Evolutionary conservation across 345 rosid species (phyloP), one percentile per base, ranked within the genome.

Genomic region (Chamaenerion angustifolium): DNA sequence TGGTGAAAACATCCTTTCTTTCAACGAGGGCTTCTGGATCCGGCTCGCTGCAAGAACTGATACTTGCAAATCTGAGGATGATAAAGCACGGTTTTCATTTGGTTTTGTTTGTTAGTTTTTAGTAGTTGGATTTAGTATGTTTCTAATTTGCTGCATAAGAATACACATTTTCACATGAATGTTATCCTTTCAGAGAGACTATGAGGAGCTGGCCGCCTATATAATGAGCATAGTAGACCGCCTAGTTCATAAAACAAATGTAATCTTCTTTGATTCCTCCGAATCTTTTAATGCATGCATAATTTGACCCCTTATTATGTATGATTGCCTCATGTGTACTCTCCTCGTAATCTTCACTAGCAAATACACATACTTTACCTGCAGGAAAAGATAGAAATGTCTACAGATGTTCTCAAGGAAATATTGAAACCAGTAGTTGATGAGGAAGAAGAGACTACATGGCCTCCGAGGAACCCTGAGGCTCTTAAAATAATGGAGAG

Each of bases 41-140:
- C 76, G 94, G 40, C 94, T 86, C 17, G 95, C 95, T 1, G 76
- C 88, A 9, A 81, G 98, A 74, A 73, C 61, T 6, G 98, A 90
- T 68, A 75, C 92, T 50, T 81, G 92, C 85, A 76, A 56, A 68
- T 81, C 88, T 19, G 92, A 90, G 51, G 98, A 86, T 76, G 94
- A 90, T 65, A 81, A 90, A 75, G 98, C 79, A 86, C 7, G 76
- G 58, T 42, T 67, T 63, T 63, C 62, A n/a, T 45, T 52, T 71
- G 58, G 57, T 63, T 70, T 68, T 59, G 61, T 55, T 68, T 55
- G 3, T 63, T 12, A 47, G 55, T 46, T 71, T 47, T 68, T 12
- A 15, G 42, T 56, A 19, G 14, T 43, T 48, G 54, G 66, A 46
- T 12, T 25, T 15, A n/a, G 47, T 51, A 25, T 53, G 51, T 49